A percentile compares a stretch with the other conserved stretches of the same genome.
phyloP scores from a whole-genome alignment of 352 stramenopile genomes.

The Pythium aquatile region DNA sequence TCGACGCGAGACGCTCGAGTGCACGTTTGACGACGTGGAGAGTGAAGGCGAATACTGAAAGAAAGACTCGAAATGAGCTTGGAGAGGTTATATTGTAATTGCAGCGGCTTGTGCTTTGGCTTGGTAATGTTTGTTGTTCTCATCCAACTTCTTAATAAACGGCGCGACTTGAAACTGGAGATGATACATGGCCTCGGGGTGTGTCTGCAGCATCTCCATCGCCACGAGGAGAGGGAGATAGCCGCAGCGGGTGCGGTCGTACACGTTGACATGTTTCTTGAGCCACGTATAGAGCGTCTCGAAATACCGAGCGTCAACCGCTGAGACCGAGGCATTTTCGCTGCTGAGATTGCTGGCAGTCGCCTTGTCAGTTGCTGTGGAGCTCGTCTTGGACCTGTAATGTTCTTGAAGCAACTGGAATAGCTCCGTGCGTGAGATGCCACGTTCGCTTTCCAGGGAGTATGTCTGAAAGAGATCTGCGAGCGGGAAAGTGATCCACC shows the following conservation, averaged over 20 bases:
- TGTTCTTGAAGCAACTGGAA: conserved; percentile 62
- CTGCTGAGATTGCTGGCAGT: neutral
- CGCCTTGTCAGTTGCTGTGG: neutral
- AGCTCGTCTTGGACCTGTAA: conserved; percentile 12
- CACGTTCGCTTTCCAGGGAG: conserved; percentile 45
- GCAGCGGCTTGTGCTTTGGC: conserved; percentile 36
- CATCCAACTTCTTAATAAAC: conserved; percentile 42
- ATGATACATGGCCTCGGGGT: conserved; percentile 41
- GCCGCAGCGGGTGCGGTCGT: conserved; percentile 36
- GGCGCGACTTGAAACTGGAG: conserved; percentile 47
- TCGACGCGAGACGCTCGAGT: conserved; percentile 34
- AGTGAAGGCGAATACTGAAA: conserved; percentile 19
- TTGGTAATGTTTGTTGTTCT: conserved; percentile 47
- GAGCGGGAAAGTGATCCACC: neutral
- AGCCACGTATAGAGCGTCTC: conserved; percentile 73
- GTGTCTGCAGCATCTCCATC: conserved; percentile 45
- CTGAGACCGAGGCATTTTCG: neutral
- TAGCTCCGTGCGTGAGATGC: conserved; percentile 54
- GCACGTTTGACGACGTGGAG: conserved; percentile 31
- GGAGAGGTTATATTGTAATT: conserved; percentile 5
- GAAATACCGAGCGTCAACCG: conserved; percentile 42
- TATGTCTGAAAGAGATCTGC: conserved; percentile 62
- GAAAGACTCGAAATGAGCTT: too few relatives aligned
- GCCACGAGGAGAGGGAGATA: conserved; percentile 34
- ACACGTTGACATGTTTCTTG: conserved; percentile 62